Base-by-base conservation (phyloP, 768 basidiomycete species). In the Melanogaster broomeanus region DNA sequence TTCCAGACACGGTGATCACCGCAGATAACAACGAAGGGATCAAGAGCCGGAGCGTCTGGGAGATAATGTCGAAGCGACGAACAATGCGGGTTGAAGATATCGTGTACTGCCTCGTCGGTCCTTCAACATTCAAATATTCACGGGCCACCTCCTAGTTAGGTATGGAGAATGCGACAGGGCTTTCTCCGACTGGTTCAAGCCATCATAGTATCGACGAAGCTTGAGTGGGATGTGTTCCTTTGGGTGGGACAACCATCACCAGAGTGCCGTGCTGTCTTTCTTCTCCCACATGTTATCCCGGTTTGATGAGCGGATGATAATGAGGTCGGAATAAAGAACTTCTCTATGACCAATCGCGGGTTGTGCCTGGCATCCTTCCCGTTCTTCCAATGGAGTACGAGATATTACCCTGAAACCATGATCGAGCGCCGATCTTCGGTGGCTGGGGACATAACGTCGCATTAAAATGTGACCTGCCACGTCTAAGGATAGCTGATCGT, bases 91-190 rank as follows among this genome's bases (percentile, higher is more conserved):
- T 54, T 24, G 70, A 71, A 42, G 68, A 71, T 15, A 46, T 49
- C 1, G 62, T 68, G 1, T 70, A 70, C 39, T 64, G 54, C 10
- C 52, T 70, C 4, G 55, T 53, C 10, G 70, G 68, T 16, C 46
- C 22, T 66, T 70, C 18, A 49, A 59, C 22, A 52, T 68, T 28
- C n/a, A n/a, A n/a, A n/a, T n/a, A n/a, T n/a, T n/a, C n/a, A n/a
- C n/a, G n/a, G n/a, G n/a, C n/a, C 44, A 53, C 46, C 46, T 60
- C 16, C 38, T 57, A 5, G 52, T 70, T 40, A 45, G 52, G 27
- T 70, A 70, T 34, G 70, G 68, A 9, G 70, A 70, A 28, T 70
- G 68, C 10, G 58, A 57, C 24, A 61, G 37, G 16, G 68, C 68
- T 0, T 71, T 70, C 38, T 57, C 37, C 56, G 62, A 40, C 55